A percentile compares a stretch with the other conserved stretches of the same genome.
Conservation (phyloP, 73 alveolate species). For the Loxodes magnus region DNA sequence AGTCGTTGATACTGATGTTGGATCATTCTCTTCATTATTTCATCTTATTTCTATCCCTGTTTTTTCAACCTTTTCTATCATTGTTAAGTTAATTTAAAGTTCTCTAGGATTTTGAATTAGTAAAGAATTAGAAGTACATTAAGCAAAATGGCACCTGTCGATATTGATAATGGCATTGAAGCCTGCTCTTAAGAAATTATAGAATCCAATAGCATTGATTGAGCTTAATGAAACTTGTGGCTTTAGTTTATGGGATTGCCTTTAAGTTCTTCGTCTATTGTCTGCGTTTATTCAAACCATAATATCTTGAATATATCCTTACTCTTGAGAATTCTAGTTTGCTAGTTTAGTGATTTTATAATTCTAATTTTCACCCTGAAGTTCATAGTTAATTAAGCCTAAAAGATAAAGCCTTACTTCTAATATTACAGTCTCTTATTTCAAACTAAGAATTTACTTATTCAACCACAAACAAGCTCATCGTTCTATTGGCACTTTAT, state of each 20-base stretch:
- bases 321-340: no score
- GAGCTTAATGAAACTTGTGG: no score
- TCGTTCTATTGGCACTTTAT: background rate
- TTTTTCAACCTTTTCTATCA: conserved; percentile 2
- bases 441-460: conserved; percentile 14
- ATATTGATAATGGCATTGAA: conserved; percentile 2
- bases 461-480: conserved; percentile 5
- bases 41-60: conserved; percentile 1
- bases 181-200: conserved; percentile 19
- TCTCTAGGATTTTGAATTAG: conserved; percentile 12
- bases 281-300: no score
- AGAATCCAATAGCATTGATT: conserved; percentile 8
- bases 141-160: conserved; percentile 11
- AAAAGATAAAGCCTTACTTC: no score
- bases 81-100: background rate
- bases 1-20: no score
- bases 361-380: no score
- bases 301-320: no score
- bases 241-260: no score
- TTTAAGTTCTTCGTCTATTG: no score
- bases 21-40: no score
- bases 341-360: no score
- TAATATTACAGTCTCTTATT: conserved; percentile 36
- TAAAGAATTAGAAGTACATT: background rate
- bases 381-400: no score